Evolutionary conservation across 2,329 filamentous ascomycete species (phyloP).

Genomic region (Colletotrichum tropicicola): DNA sequence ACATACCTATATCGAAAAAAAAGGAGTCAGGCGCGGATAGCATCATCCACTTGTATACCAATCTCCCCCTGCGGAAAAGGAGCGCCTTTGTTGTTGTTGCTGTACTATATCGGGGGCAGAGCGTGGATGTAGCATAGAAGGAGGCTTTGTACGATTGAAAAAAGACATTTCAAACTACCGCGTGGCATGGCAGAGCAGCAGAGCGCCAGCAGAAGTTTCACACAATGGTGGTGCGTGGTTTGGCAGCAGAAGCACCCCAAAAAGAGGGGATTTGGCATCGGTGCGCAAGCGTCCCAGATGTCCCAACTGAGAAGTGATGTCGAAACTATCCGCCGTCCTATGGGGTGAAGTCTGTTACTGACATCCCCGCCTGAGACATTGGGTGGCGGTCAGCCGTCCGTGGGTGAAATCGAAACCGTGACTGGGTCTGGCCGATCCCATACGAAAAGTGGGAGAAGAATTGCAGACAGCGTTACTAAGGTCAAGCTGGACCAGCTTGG

Average conservation of each 20-base stretch:
- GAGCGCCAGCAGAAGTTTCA: background rate
- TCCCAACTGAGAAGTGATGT: constrained; percentile 2
- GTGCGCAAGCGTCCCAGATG: background rate
- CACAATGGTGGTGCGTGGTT: constrained; percentile 17
- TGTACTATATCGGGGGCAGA: constrained; percentile 20
- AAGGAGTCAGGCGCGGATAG: constrained; percentile 25
- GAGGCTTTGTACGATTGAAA: constrained; percentile 24
- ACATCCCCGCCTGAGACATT: background rate
- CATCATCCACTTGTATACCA: constrained; percentile 24
- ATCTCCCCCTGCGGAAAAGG: constrained; percentile 7
- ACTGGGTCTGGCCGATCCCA: constrained; percentile 1
- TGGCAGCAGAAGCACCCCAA: background rate
- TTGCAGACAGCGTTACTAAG: background rate
- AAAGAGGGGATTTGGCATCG: background rate
- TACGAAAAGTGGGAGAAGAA: background rate
- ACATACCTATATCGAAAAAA: constrained; percentile 2
- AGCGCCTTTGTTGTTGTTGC: constrained; percentile 6
- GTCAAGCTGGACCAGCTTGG: background rate
- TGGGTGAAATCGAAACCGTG: constrained; percentile 3
- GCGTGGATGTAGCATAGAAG: background rate
- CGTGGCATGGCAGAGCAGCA: constrained; percentile 3
- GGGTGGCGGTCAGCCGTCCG: background rate
- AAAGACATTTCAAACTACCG: constrained; percentile 1
- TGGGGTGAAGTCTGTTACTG: constrained; percentile 13
- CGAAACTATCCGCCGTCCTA: background rate